Base-by-base conservation (phyloP, 2,329 filamentous ascomycete genomes). In the Diaporthe longicolla region DNA sequence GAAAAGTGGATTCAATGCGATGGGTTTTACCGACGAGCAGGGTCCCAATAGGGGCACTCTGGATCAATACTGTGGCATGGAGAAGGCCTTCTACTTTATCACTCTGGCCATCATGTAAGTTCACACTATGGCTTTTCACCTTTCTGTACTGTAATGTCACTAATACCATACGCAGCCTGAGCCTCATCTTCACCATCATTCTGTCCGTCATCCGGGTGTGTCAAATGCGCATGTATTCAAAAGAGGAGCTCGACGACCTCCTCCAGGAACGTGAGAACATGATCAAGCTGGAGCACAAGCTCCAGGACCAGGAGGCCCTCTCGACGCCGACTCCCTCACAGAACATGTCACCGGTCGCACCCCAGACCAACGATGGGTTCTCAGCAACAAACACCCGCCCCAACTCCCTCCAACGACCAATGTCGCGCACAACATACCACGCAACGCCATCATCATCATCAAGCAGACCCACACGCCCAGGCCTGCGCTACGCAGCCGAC, bases 11-110 rank as follows among this genome's bases (percentile, higher is more conserved):
- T 83, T 77, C 72, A 77, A 76, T 37, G 81, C 79, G n/a, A 77
- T 78, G 21, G 71, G 81, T 52, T 84, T 84, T 74, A 81, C 80
- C 66, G 75, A 82, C 32, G 77, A 76, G 21, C 63, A 58, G 15
- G 57, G 55, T 9, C 77, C 77, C 40, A 72, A 77, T 3, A 78
- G 76, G 24, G 81, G 80, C 29, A 72, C 78, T 55, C 75, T 83
- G 29, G 81, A 82, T 69, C 75, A 76, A 24, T 79, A 77, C 57
- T 83, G 82, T 71, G 73, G 77, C 13, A 76, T 82, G 43, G 83
- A 84, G 71, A 79, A 77, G 15, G 78, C 78, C 3, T 83, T 80
- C 66, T 85, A 80, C 71, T 79, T 78, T 70, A 79, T 84, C 37
- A 75, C 77, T 32, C 74, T 81, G 9, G 76, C 73, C 19, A 73